Conservation (phyloP, 208 protist species). For the Acanthamoeba triangularis region DNA sequence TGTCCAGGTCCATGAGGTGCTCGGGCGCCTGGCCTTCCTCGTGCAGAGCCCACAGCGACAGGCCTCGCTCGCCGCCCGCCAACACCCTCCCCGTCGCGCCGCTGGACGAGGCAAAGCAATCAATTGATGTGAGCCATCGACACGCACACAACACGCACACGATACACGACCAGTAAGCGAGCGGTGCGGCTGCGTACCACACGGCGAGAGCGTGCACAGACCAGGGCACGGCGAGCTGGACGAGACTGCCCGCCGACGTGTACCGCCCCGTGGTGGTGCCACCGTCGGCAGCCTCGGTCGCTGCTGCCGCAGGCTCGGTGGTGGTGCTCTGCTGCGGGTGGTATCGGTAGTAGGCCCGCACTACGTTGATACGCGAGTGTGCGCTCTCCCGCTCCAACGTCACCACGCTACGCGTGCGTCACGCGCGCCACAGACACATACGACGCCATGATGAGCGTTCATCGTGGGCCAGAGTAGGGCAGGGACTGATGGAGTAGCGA, state of each 20-base stretch:
- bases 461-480: no score
- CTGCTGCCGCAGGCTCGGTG: background rate
- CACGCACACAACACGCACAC: no score
- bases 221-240: slow-evolving; percentile 57
- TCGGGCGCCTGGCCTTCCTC: slow-evolving; percentile 27
- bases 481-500: background rate
- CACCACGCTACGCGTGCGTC: slow-evolving; percentile 41
- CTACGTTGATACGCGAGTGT: slow-evolving; percentile 60
- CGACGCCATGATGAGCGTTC: background rate
- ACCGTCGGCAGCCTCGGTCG: background rate
- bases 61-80: background rate
- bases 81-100: slow-evolving; percentile 25
- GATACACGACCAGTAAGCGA: background rate
- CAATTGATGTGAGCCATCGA: background rate
- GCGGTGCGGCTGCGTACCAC: background rate
- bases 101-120: background rate
- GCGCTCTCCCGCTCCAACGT: slow-evolving; percentile 67
- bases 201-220: slow-evolving; percentile 28
- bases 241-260: background rate
- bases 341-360: slow-evolving; percentile 48
- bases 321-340: background rate
- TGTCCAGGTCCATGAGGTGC: slow-evolving; percentile 62
- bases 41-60: slow-evolving; percentile 54
- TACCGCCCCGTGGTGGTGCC: background rate
- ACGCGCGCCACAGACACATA: background rate